phyloP scores from a whole-genome alignment of 2,329 filamentous ascomycete genomes.

The Colletotrichum sp. region DNA sequence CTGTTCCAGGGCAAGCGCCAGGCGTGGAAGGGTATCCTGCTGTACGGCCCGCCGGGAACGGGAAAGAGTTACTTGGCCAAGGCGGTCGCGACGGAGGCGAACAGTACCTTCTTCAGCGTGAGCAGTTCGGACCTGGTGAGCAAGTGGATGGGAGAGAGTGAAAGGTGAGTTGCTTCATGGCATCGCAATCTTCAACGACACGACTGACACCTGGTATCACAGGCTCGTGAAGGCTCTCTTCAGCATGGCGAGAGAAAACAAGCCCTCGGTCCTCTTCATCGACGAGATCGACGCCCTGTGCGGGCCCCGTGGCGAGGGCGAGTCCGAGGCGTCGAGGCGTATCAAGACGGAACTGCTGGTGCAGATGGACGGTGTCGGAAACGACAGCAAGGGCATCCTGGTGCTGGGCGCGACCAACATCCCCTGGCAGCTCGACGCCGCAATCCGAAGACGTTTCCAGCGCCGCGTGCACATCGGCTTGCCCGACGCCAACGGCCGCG shows the following conservation, averaged over 20 bases:
- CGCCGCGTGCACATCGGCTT: slow-evolving; percentile 93
- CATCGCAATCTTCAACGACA: background rate
- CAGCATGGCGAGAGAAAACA: slow-evolving; percentile 97
- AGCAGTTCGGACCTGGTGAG: slow-evolving; percentile 96
- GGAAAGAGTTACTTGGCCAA: slow-evolving; percentile 98
- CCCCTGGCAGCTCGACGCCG: slow-evolving; percentile 96
- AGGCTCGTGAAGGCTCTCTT: slow-evolving; percentile 97
- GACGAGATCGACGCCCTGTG: slow-evolving; percentile 98
- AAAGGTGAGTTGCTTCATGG: slow-evolving; percentile 66
- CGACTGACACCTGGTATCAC: background rate
- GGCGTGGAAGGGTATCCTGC: slow-evolving; percentile 96
- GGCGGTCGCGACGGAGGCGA: slow-evolving; percentile 96
- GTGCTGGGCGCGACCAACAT: slow-evolving; percentile 98
- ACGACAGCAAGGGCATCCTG: slow-evolving; percentile 90
- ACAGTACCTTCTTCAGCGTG: slow-evolving; percentile 99
- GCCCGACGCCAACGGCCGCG: slow-evolving; percentile 84
- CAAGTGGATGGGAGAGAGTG: slow-evolving; percentile 99
- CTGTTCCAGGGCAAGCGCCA: slow-evolving; percentile 95
- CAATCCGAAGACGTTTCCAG: slow-evolving; percentile 95
- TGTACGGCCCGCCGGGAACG: slow-evolving; percentile 95
- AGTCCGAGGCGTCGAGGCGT: slow-evolving; percentile 94
- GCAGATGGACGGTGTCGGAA: slow-evolving; percentile 98
- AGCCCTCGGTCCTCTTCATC: slow-evolving; percentile 98
- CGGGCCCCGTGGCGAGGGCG: slow-evolving; percentile 89
- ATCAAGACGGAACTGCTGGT: slow-evolving; percentile 99